phyloP scores from a whole-genome alignment of 148 eudicot species.

The Polygonum aviculare region DNA sequence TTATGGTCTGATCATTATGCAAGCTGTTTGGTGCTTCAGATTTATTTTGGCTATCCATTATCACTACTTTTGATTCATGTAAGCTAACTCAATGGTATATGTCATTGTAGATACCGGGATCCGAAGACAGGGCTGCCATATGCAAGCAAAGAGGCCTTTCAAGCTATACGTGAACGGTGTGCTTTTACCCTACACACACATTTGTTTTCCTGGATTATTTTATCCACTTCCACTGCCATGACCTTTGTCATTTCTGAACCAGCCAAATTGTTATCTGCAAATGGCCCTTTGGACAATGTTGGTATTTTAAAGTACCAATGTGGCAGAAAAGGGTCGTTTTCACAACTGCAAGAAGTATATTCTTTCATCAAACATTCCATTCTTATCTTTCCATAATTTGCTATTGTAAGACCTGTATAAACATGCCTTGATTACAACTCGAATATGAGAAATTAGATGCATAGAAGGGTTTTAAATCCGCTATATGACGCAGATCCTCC shows the following conservation, averaged over 20 bases:
- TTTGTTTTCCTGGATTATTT: not conserved
- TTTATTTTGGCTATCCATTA: not conserved
- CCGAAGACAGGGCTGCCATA: conserved; percentile 90
- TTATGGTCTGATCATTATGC: not conserved
- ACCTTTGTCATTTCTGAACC: not conserved
- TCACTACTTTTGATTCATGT: not conserved
- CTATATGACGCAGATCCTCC: not conserved
- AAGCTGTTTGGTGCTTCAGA: not conserved
- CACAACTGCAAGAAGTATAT: not conserved
- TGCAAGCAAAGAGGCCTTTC: conserved; percentile 92
- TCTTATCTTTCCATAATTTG: not conserved
- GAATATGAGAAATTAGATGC: not conserved
- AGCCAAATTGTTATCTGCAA: not conserved
- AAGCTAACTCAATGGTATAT: not conserved
- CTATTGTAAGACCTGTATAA: not conserved
- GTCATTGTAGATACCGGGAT: conserved; percentile 64
- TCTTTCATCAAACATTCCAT: not conserved
- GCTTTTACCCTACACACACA: not conserved
- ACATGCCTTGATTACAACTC: not conserved
- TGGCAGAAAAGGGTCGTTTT: not conserved
- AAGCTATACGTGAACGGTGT: conserved; percentile 62
- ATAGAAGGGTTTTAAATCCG: not conserved
- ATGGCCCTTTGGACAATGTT: not conserved
- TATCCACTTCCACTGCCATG: not conserved
- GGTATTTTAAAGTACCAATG: not conserved